Evolutionary conservation across 2,329 filamentous ascomycete species (phyloP), one percentile per base, ranked within the genome.

Genomic region (Xylaria hypoxylon): DNA sequence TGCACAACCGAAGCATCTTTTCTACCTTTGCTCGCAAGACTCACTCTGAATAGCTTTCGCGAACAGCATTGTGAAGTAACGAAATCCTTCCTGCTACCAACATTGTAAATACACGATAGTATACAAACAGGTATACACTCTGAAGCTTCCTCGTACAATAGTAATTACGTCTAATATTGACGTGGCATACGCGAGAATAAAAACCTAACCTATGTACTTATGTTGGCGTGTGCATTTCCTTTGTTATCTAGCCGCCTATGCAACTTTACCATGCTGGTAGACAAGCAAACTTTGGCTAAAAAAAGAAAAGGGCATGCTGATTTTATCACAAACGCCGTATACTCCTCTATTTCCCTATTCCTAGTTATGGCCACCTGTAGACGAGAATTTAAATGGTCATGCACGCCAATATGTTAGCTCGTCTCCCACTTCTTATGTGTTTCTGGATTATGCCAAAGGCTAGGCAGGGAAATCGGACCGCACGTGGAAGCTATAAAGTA

Each of bases 281-380:
- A 26, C 33, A 38, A 55, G 42, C 48, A 19, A 50, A 42, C 40
- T 17, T 40, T n/a, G 10, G n/a, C 35, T 8, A 33, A 10, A 33
- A 2, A 19, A 22, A 13, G 31, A 40, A 59, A 52, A 42, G 31
- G 31, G 28, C 57, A 22, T 60, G 50, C 40, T 58, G 47, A 56
- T 59, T 53, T 53, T 59, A 59, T 62, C 50, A 52, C 22, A 59
- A 64, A 60, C 64, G 60, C 61, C 65, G 5, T 52, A 64, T 67
- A 38, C 60, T 38, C 65, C 65, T 42, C 33, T 47, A 56, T 60
- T 48, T 60, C 56, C 65, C 60, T 60, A 56, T 52, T 47, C 31
- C 61, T 28, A 38, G 61, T 45, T 33, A 22, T 42, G 47, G 19
- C 58, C 58, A 45, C 53, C 48, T 59, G 61, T 53, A 65, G 62